These are phyloP conservation scores for Kandelia obovata DNA, from an alignment of 345 rosid species.

Conservation along the genomic window DNA sequence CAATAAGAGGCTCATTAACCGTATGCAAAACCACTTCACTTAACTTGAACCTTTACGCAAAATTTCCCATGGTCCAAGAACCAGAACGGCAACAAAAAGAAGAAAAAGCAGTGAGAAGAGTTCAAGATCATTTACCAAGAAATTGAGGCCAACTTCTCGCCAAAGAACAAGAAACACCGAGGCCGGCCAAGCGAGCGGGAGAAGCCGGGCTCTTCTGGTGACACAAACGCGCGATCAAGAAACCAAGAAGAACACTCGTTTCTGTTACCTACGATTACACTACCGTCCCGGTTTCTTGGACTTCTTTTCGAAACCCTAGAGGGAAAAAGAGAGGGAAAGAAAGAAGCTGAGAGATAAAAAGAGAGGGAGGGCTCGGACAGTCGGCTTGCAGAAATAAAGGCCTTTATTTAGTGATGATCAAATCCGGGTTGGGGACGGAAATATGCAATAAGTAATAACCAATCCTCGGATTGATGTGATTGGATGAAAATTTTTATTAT, in stretches of 20 bases:
- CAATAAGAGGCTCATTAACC: constrained; percentile 1
- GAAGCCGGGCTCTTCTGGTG: background rate
- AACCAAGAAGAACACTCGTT: background rate
- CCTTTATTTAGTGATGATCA: background rate
- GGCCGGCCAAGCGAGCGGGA: background rate
- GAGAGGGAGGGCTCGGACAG: background rate
- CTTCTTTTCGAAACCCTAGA: constrained; percentile 23
- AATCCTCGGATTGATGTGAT: too few species aligned
- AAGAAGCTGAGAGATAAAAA: constrained; percentile 2
- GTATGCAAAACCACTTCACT: too few species aligned
- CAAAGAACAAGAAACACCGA: background rate
- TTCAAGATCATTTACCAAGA: background rate
- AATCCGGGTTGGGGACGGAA: too few species aligned
- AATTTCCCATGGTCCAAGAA: too few species aligned
- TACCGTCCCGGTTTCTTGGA: background rate
- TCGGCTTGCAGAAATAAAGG: background rate
- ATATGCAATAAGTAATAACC: background rate
- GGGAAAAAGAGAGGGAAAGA: background rate
- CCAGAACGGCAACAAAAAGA: too few species aligned
- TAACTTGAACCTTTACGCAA: too few species aligned
- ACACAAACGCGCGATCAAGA: background rate
- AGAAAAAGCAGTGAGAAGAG: background rate
- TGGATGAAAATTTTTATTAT: too few species aligned
- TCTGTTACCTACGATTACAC: background rate
- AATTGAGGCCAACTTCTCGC: background rate